A percentile compares a stretch with the other conserved stretches of the same genome.
Evolutionary conservation across 139 green algal species (phyloP).

Genomic region (Eudorina sp.): DNA sequence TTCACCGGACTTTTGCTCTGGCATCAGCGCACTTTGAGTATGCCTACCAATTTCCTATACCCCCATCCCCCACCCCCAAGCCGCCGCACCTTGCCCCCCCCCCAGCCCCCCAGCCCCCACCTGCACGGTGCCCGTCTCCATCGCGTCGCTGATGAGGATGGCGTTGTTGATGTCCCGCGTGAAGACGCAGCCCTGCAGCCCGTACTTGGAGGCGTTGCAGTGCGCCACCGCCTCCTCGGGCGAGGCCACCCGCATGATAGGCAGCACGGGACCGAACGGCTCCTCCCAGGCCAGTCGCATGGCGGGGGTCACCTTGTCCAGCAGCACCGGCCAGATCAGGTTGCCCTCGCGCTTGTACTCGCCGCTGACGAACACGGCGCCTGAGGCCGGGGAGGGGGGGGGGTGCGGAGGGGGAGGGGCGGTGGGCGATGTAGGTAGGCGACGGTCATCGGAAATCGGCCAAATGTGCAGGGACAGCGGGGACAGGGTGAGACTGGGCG

Average conservation of each 20-base stretch:
- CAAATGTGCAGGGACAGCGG: no score
- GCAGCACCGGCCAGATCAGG: slow-evolving; percentile 93
- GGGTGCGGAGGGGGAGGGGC: neutral
- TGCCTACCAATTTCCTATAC: no score
- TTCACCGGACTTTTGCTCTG: no score
- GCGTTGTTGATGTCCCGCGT: slow-evolving; percentile 91
- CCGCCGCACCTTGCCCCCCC: neutral
- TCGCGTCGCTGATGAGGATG: slow-evolving; percentile 89
- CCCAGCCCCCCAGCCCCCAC: slow-evolving; percentile 47
- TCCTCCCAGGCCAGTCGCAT: slow-evolving; percentile 97
- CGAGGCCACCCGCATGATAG: slow-evolving; percentile 87
- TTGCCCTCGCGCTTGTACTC: slow-evolving; percentile 89
- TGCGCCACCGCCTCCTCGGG: slow-evolving; percentile 88
- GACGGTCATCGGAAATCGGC: no score
- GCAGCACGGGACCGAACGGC: slow-evolving; percentile 96
- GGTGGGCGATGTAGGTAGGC: neutral
- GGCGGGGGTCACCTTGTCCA: slow-evolving; percentile 91
- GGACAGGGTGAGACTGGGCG: no score
- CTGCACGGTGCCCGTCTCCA: slow-evolving; percentile 97
- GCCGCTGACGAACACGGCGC: slow-evolving; percentile 73
- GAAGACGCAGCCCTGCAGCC: slow-evolving; percentile 91
- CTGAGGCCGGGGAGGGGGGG: slow-evolving; percentile 4
- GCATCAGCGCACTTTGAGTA: no score
- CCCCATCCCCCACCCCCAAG: neutral
- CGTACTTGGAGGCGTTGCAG: slow-evolving; percentile 82